Base-by-base conservation (phyloP, 2,329 filamentous ascomycete species). In the Aspergillus latus region DNA sequence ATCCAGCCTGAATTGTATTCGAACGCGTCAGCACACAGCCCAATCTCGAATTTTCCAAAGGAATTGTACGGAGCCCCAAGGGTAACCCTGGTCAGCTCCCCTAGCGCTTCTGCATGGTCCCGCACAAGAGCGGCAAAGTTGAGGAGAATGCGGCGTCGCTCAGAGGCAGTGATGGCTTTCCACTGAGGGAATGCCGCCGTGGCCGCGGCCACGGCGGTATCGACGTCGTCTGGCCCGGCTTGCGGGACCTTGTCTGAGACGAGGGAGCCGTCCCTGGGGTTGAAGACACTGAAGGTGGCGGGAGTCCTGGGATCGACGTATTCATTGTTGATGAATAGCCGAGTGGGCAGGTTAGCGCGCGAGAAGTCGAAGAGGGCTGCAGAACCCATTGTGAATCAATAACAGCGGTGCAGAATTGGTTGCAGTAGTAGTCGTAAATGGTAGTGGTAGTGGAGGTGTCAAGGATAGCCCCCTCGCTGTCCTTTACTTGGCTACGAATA, bases 161-260 rank as follows among this genome's bases (percentile, higher is more conserved):
- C 64, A 9, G 62, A 61, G 4, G 73, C 68, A 0, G 70, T 62
- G 1, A 77, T 66, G 32, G 70, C 72, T 48, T 66, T 71, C 78
- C 79, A 79, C 61, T 68, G 57, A 2, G 53, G 42, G 16, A 80
- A 81, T 0, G 80, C 81, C 4, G 73, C 74, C 46, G 80, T 74
- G 1, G 80, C 80, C 4, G 78, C 77, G 8, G 71, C 73, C 4
- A 83, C 79, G 1, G 80, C 80, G 4, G 67, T 66, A 50, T 83
- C 75, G 30, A 80, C 77, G 63, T 80, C 78, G 10, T 74, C 66
- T 21, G 75, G 70, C n/a, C 74, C 76, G n/a, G 76, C 76, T 2
- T 74, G 59, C 30, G 70, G 67, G 11, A 83, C 75, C 43, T 81
- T 75, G 56, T 80, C 71, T n/a, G 78, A 74, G 1, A 84, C 74